Percentiles rank a stretch among this genome's conserved stretches.
These are phyloP conservation scores for Heterobasidion occidentale DNA, from an alignment of 1,284 basidiomycete species.

Conservation along the genomic window DNA sequence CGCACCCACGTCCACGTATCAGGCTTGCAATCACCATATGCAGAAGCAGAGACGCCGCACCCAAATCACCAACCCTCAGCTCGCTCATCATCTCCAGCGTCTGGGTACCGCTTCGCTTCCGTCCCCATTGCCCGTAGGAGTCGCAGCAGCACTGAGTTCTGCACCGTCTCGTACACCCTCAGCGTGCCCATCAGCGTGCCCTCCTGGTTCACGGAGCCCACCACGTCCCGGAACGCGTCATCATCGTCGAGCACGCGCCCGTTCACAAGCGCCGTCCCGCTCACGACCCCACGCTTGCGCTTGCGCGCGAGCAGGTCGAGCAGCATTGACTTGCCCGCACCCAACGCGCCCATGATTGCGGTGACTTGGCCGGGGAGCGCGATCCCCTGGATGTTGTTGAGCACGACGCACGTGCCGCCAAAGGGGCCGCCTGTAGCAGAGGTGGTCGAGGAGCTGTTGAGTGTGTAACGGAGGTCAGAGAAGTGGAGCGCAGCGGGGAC, in stretches of 20 bases:
- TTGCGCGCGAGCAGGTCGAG: slow-evolving; percentile 93
- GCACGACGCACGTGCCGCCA: slow-evolving; percentile 51
- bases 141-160: slow-evolving; percentile 87
- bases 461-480: slow-evolving; percentile 74
- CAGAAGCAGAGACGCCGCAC: slow-evolving; percentile 28
- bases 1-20: neutral
- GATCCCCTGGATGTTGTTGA: slow-evolving; percentile 75
- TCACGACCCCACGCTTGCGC: slow-evolving; percentile 73
- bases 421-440: too few relatives aligned
- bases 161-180: slow-evolving; percentile 95
- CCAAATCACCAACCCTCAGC: slow-evolving; percentile 83
- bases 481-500: slow-evolving; percentile 91
- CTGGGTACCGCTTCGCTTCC: slow-evolving; percentile 88
- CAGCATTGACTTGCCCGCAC: slow-evolving; percentile 94
- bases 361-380: slow-evolving; percentile 85
- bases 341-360: slow-evolving; percentile 95
- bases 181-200: slow-evolving; percentile 94
- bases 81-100: slow-evolving; percentile 96
- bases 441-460: slow-evolving; percentile 19
- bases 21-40: neutral
- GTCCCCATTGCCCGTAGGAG: slow-evolving; percentile 92
- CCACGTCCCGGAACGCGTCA: slow-evolving; percentile 72
- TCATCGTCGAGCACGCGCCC: slow-evolving; percentile 70
- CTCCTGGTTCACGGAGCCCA: slow-evolving; percentile 97
- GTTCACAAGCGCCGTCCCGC: slow-evolving; percentile 80